Percentiles rank a stretch among this genome's conserved stretches.
phyloP scores from a whole-genome alignment of 2,329 filamentous ascomycete species.

The Penicillium occitanis region DNA sequence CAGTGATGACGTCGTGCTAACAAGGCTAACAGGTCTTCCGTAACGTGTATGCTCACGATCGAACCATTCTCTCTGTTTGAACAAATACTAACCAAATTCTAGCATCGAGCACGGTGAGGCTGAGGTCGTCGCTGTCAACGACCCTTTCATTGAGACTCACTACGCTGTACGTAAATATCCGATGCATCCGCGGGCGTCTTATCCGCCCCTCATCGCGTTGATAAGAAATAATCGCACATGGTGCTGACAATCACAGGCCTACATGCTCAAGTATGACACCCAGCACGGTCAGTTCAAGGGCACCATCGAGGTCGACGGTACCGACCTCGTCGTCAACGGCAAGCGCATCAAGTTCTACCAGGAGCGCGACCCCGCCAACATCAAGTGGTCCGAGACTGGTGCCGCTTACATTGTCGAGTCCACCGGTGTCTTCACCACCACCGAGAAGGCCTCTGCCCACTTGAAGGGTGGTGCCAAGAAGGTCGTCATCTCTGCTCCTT shows the following conservation, averaged over 20 bases:
- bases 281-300: slow-evolving; percentile 98
- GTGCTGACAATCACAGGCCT: slow-evolving; percentile 61
- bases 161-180: slow-evolving; percentile 76
- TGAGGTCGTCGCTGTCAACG: slow-evolving; percentile 95
- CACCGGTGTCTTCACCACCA: slow-evolving; percentile 99
- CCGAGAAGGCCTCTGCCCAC: slow-evolving; percentile 89
- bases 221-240: background rate
- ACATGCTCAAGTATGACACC: slow-evolving; percentile 99
- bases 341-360: slow-evolving; percentile 94
- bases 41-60: slow-evolving; percentile 68
- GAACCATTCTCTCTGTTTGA: background rate
- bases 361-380: slow-evolving; percentile 83
- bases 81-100: slow-evolving; percentile 19
- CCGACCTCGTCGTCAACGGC: slow-evolving; percentile 83
- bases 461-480: slow-evolving; percentile 98
- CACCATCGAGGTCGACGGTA: slow-evolving; percentile 70
- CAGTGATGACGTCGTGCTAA: slow-evolving; percentile 28
- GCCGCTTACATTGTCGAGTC: slow-evolving; percentile 96
- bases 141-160: slow-evolving; percentile 96
- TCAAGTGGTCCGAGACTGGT: slow-evolving; percentile 85
- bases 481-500: slow-evolving; percentile 68
- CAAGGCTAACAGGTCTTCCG: slow-evolving; percentile 69
- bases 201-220: slow-evolving; percentile 6
- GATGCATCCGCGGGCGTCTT: background rate
- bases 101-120: slow-evolving; percentile 83